Evolutionary conservation across 2,329 filamentous ascomycete genomes (phyloP), one percentile per base, ranked within the genome.

Genomic region (Colletotrichum higginsianum): DNA sequence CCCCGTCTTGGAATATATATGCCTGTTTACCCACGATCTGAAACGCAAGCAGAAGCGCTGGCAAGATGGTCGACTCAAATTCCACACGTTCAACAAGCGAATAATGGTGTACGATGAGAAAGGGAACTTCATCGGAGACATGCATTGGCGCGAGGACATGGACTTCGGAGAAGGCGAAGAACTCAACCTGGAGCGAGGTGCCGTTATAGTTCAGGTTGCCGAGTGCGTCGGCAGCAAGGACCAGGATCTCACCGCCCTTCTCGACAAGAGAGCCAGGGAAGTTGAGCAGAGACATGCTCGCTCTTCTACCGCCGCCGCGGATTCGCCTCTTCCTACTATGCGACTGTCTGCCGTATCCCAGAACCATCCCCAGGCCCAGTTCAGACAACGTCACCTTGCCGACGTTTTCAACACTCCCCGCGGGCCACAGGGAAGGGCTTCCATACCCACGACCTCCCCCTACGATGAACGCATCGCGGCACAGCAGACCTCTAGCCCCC

Each of bases 11-110:
- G 94, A 97, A 78, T 97, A 92, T 80, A 88, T 90, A 73, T 98
- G 95, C 80, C 90, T 98, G 5, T 98, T 94, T 82, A 97, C 95
- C 2, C 90, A 94, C 79, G 95, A 98, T 79, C 81, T 97, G 52
- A 90, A 91, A 62, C 91, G 94, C 67, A 98, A 98, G 83, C 91
- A 94, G 76, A 98, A 98, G 80, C 87, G 94, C 72, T 98, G 95
- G 95, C 94, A 97, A 78, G 95, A 98, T 91, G 95, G 96, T 46
- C 91, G 91, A 62, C 88, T 98, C 73, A 93, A 92, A 74, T 97
- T 92, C 75, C 95, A 98, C 79, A 92, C 93, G 0, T 98, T 97
- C 88, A 98, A 98, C 84, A 94, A 91, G 78, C 91, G 94, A 5
- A 86, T 96, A 71, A 97, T 98, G 94, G 93, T 97, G 8, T 96